Conservation (phyloP, 345 rosid genomes). For the Litchi chinensis region DNA sequence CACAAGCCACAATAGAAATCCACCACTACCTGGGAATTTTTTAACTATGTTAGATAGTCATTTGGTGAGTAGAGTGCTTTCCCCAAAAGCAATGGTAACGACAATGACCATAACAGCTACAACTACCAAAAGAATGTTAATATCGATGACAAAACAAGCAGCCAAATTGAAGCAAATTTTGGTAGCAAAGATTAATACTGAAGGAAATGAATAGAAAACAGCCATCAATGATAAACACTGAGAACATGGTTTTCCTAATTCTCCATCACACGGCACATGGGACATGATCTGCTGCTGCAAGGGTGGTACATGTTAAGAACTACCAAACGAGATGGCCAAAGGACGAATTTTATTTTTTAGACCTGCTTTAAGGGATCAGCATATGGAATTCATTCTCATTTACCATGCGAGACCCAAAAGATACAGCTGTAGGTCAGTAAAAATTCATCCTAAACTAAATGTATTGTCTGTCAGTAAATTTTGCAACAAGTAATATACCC, state of each 20-base stretch:
- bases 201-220: background rate
- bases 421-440: no score
- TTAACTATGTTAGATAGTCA: conserved; percentile 19
- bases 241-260: background rate
- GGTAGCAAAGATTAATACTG: background rate
- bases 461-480: no score
- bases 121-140: background rate
- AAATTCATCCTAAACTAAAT: no score
- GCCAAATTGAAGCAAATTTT: background rate
- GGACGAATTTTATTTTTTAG: no score
- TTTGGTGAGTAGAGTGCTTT: conserved; percentile 6
- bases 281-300: background rate
- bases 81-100: background rate
- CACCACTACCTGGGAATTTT: conserved; percentile 75
- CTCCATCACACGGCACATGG: background rate
- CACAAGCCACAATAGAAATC: conserved; percentile 91
- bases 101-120: no score
- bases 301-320: background rate
- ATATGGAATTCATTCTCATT: background rate
- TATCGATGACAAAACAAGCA: background rate
- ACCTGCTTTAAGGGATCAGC: background rate
- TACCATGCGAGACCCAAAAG: background rate
- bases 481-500: no score
- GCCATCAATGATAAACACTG: background rate
- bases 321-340: background rate